Evolutionary conservation across 768 basidiomycete species (phyloP), one percentile per base, ranked within the genome.

Genomic region (Erythrobasidium yunnanense): DNA sequence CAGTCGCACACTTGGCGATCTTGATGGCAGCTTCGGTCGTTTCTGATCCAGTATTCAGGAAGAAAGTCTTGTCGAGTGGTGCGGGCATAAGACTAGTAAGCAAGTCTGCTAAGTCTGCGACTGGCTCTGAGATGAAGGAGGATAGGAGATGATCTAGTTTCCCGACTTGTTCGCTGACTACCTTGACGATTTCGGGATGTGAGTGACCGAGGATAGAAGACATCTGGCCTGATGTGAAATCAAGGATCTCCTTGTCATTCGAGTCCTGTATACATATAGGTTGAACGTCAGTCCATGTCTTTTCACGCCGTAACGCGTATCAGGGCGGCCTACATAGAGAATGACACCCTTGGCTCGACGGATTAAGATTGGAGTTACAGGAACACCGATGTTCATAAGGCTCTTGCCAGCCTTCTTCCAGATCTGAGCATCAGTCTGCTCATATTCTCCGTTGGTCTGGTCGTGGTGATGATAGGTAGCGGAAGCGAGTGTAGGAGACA

Each of bases 171-270:
- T 65, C 32, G 29, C 35, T 20, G 47, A 72, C 57, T 1, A 65
- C 63, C 20, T 54, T 35, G 46, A 52, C 55, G 47, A 74, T 71
- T 33, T 71, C 73, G 15, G 73, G 72, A 56, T 74, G 68, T 27
- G 54, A 56, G 58, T 73, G 73, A 1, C 73, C 73, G 15, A 73
- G 68, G 30, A 73, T 30, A 23, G 69, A 69, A 6, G 68, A 69
- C 73, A 74, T 74, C 54, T 74, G 73, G 2, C 73, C 73, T 53
- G 34, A 42, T 15, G 73, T 74, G 38, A 70, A 74, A 55, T 74
- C 73, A 34, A 74, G 49, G 51, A 74, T 74, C 55, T 66, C 42
- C 20, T 38, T 60, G 4, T 66, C 73, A 29, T 71, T 55, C 6
- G 54, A 45, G 54, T 73, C 71, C 70, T 71, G 42, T 2, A 8